Base-by-base conservation (phyloP, 1,139 yeast species). In the Taiozyma onychis region DNA sequence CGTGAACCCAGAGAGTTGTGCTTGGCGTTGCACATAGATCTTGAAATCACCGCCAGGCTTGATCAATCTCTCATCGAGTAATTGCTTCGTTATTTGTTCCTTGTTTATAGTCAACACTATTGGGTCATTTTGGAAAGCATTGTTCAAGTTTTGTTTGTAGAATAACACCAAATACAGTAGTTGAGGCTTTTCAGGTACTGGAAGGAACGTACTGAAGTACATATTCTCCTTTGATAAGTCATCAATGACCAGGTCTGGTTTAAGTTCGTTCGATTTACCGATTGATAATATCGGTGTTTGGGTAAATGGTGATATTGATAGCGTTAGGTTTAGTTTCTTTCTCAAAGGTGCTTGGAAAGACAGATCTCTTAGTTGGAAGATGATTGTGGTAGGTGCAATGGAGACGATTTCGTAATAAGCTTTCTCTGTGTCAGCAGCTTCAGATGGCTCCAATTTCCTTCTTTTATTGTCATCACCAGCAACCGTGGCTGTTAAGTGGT, bases 301-400 rank as follows among this genome's bases (percentile, higher is more conserved):
- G 5, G 63, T 60, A 4, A 49, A 44, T 30, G 62, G 56, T 6
- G 69, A 66, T 6, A 73, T 60, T 9, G 72, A 72, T 48, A 73
- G 66, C 10, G 70, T 64, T 30, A 73, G 54, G 47, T 70, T 69
- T 47, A 77, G 52, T 58, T 75, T 77, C 63, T 76, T 77, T 52
- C 83, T 69, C 32, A 78, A 51, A 8, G 83, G 82, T 0, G 81
- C 75, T 48, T 76, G 74, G 39, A 77, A 71, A 1, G 82, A 76
- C 2, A 77, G 65, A 16, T 76, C 79, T 22, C 71, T 70, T 13
- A 78, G 58, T 53, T 74, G 75, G 47, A 77, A 68, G 27, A 77
- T 71, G 2, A 75, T 66, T 42, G 73, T 71, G 21, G 65, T 62
- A 11, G 72, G 72, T 18, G 65, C 60, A 24, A 69, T 57, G 9